Evolutionary conservation across 352 stramenopile species (phyloP).

Genomic region (Globisporangium iwayamae): DNA sequence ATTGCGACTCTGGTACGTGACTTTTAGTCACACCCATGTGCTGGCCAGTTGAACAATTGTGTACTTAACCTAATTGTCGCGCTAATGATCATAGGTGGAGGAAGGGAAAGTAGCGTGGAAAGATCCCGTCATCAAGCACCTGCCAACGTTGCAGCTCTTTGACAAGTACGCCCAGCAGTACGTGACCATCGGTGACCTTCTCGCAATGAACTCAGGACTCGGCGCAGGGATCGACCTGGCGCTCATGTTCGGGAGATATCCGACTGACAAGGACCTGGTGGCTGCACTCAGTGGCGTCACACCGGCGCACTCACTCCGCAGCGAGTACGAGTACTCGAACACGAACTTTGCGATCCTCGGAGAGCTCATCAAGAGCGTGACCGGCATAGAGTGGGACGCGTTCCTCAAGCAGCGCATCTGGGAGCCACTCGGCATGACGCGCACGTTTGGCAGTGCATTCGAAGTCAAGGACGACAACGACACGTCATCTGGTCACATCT

Average conservation of each 20-base stretch:
- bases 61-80: no score
- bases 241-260: conserved; percentile 13
- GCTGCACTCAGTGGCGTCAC: conserved; percentile 16
- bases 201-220: conserved; percentile 56
- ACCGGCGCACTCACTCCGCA: conserved; percentile 27
- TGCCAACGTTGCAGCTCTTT: conserved; percentile 46
- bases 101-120: conserved; percentile 47
- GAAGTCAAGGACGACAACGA: background rate
- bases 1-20: conserved; percentile 8
- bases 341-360: conserved; percentile 61
- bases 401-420: conserved; percentile 51
- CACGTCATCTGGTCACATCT: conserved; percentile 29
- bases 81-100: conserved; percentile 27
- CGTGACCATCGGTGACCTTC: conserved; percentile 46
- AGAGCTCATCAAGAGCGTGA: conserved; percentile 51
- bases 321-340: conserved; percentile 57
- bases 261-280: conserved; percentile 35
- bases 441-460: conserved; percentile 29
- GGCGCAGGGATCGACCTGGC: conserved; percentile 19
- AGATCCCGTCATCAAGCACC: conserved; percentile 54
- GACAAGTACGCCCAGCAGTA: conserved; percentile 59
- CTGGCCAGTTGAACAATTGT: no score
- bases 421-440: conserved; percentile 51
- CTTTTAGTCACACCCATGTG: no score
- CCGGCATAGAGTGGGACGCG: conserved; percentile 39